Evolutionary conservation across 495 filamentous ascomycete genomes (phyloP).

Genomic region (Ramalina peruviana): DNA sequence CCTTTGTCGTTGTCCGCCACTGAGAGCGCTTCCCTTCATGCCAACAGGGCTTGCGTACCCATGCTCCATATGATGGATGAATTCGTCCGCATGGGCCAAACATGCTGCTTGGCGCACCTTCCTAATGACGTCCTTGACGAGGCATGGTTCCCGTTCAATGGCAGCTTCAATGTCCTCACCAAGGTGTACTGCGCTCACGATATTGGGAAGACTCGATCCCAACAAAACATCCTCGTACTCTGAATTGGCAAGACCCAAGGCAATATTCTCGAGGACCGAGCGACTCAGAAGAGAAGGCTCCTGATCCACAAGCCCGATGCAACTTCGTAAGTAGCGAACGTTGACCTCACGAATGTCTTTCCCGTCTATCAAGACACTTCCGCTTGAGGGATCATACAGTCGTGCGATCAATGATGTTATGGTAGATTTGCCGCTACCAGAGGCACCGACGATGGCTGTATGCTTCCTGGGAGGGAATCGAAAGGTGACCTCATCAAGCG

Average conservation of each 20-base stretch:
- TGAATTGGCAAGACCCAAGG: slow-evolving; percentile 48
- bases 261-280: slow-evolving; percentile 57
- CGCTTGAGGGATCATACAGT: slow-evolving; percentile 36
- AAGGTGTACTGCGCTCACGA: slow-evolving; percentile 23
- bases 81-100: slow-evolving; percentile 30
- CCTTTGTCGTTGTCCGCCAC: slow-evolving; percentile 50
- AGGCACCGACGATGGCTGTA: slow-evolving; percentile 55
- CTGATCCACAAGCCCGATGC: slow-evolving; percentile 63
- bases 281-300: slow-evolving; percentile 50
- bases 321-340: slow-evolving; percentile 73
- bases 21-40: slow-evolving; percentile 41
- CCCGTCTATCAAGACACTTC: slow-evolving; percentile 51
- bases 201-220: slow-evolving; percentile 18
- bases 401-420: slow-evolving; percentile 50
- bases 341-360: slow-evolving; percentile 68
- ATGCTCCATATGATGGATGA: slow-evolving; percentile 33
- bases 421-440: slow-evolving; percentile 62
- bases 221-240: slow-evolving; percentile 31
- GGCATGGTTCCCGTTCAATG: slow-evolving; percentile 19
- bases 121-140: slow-evolving; percentile 26
- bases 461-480: slow-evolving; percentile 40
- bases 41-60: slow-evolving; percentile 41
- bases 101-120: slow-evolving; percentile 26
- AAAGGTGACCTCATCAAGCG: slow-evolving; percentile 34
- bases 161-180: slow-evolving; percentile 24